These are phyloP conservation scores for Phytophthora pistaciae DNA, from an alignment of 352 stramenopile genomes.

Conservation along the genomic window DNA sequence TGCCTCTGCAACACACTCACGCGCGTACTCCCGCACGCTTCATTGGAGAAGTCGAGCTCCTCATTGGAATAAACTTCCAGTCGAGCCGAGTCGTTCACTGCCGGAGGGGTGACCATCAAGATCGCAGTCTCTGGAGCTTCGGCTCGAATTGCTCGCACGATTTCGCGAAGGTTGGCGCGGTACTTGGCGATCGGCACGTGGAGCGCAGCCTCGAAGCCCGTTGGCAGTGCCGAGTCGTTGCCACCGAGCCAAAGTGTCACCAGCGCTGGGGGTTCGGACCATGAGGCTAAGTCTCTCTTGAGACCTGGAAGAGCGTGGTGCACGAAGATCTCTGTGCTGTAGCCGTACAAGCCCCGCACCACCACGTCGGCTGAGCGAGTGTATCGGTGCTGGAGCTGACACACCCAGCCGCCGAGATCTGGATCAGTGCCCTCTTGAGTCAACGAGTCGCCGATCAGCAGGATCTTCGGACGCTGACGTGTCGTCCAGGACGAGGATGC, in stretches of 20 bases:
- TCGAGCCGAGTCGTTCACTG: slow-evolving; percentile 36
- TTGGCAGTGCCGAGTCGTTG: slow-evolving; percentile 63
- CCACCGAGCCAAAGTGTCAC: slow-evolving; percentile 68
- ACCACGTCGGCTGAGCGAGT: slow-evolving; percentile 62
- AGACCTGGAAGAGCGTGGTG: slow-evolving; percentile 39
- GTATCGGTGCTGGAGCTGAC: slow-evolving; percentile 53
- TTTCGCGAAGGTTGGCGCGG: slow-evolving; percentile 47
- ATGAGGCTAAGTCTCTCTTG: slow-evolving; percentile 31
- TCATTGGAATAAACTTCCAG: slow-evolving; percentile 18
- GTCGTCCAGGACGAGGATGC: slow-evolving; percentile 4
- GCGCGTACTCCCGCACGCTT: slow-evolving; percentile 32
- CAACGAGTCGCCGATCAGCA: slow-evolving; percentile 44
- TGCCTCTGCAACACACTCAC: slow-evolving; percentile 33
- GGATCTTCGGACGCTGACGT: slow-evolving; percentile 30
- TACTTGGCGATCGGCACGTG: slow-evolving; percentile 60
- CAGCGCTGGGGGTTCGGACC: slow-evolving; percentile 36
- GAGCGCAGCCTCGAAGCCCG: slow-evolving; percentile 36
- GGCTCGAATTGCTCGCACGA: slow-evolving; percentile 38
- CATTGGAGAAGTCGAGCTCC: slow-evolving; percentile 47
- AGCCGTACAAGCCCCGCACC: slow-evolving; percentile 62
- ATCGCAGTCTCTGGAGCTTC: slow-evolving; percentile 28
- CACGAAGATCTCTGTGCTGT: slow-evolving; percentile 59
- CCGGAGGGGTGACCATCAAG: slow-evolving; percentile 40
- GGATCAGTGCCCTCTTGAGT: slow-evolving; percentile 57
- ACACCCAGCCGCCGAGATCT: slow-evolving; percentile 45